Base-by-base conservation (phyloP, 495 filamentous ascomycete species). In the Daldinia grandis region DNA sequence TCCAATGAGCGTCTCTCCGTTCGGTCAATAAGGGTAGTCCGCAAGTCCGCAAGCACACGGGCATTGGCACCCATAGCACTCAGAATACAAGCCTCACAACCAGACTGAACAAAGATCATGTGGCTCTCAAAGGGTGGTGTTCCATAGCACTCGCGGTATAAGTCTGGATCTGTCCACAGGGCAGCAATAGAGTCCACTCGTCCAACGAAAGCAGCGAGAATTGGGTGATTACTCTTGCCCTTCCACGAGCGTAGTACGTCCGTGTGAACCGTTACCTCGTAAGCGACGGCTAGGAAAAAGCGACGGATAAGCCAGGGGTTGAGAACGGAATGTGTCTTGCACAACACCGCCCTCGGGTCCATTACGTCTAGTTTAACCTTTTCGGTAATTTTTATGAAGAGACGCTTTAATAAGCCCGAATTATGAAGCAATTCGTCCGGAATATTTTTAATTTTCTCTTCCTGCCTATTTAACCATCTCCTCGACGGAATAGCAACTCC, bases 41-140 rank as follows among this genome's bases (percentile, higher is more conserved):
- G 59, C 21, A 86, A 64, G 50, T 80, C 80, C 6, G 76, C 64
- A 5, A 86, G 64, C 1, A 77, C 53, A 14, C 75, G 69, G 8
- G 58, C 62, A 35, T 77, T 77, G 1, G 78, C 80, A n/a, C 83
- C 82, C 1, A 86, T 53, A 15, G 74, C 73, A 1, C 78, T 72
- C 12, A 86, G 67, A 30, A 83, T 79, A 61, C 84, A 86, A n/a
- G 82, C 83, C 54, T 81, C 74, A 47, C 84, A 86, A 4, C 77
- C 69, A 1, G 72, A 77, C 27, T 24, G 53, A 0, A 82, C 76
- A 21, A 59, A 73, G 33, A 76, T 51, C 30, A 76, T 76, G 30
- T 69, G 63, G 14, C 25, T 64, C 38, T 72, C 72, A 40, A 68
- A 69, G 9, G 72, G 72, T 4, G 69, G 67, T 5, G 53, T 44